Evolutionary conservation across 208 protist genomes (phyloP).

Genomic region (Angomonas deanei): DNA sequence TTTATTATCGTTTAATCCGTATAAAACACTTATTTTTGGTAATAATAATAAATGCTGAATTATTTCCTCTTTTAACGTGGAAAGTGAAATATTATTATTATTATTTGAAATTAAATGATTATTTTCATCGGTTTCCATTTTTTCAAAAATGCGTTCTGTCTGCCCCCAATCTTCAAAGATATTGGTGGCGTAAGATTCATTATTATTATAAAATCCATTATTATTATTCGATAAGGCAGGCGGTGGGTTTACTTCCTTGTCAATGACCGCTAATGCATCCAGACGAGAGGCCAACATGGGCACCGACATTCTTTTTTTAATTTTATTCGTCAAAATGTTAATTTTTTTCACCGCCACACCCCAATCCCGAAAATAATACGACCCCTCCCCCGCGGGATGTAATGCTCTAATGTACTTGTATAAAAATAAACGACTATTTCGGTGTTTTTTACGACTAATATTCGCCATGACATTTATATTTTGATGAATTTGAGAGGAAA

Average conservation of each 20-base stretch:
- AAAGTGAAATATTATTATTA: constrained; percentile 1
- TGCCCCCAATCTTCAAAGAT: neutral
- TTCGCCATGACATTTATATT: no score
- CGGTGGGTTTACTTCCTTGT: neutral
- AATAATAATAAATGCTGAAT: neutral
- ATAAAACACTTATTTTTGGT: neutral
- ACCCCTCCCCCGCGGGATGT: no score
- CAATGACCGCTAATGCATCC: neutral
- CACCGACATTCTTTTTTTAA: neutral
- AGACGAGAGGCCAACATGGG: neutral
- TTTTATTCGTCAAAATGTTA: neutral
- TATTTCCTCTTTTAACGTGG: neutral
- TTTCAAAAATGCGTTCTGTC: neutral
- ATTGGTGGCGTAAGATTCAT: neutral
- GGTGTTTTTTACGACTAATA: no score
- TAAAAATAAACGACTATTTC: no score
- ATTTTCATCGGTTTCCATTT: neutral
- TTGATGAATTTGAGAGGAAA: no score
- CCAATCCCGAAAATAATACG: no score
- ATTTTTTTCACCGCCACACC: neutral
- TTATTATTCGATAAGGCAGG: neutral
- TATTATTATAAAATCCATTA: constrained; percentile 1
- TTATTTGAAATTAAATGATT: no score
- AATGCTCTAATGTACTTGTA: no score
- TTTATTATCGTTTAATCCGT: neutral